A percentile compares a stretch with the other conserved stretches of the same genome.
phyloP scores from a whole-genome alignment of 805 yeast species.

The Wickerhamomyces chambardii region DNA sequence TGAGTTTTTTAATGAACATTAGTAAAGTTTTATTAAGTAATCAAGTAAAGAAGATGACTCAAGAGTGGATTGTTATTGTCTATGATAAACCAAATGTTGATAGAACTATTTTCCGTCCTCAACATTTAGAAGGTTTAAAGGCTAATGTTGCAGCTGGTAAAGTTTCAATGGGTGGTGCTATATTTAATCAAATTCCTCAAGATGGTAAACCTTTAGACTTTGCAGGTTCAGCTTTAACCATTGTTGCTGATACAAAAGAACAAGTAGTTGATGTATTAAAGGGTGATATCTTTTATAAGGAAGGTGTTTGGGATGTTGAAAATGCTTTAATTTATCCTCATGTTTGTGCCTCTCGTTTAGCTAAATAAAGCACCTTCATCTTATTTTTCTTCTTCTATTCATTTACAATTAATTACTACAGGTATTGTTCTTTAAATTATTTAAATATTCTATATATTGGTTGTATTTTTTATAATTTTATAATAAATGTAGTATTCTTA shows the following conservation, averaged over 20 bases:
- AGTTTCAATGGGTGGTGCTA: constrained; percentile 42
- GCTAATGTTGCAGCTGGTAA: constrained; percentile 29
- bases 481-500: too few relatives aligned
- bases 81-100: constrained; percentile 62
- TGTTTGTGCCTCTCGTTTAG: constrained; percentile 36
- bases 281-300: constrained; percentile 50
- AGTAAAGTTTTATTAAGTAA: background rate
- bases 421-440: too few relatives aligned
- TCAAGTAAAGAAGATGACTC: constrained; percentile 24
- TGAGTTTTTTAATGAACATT: too few relatives aligned
- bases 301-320: constrained; percentile 72
- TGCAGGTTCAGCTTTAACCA: constrained; percentile 60
- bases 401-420: too few relatives aligned
- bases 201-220: constrained; percentile 37
- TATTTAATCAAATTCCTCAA: constrained; percentile 33
- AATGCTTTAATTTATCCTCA: constrained; percentile 49
- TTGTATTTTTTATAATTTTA: too few relatives aligned
- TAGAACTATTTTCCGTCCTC: constrained; percentile 40
- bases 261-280: constrained; percentile 58
- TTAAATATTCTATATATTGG: too few relatives aligned
- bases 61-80: constrained; percentile 59
- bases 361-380: constrained; percentile 17
- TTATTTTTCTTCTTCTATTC: too few relatives aligned
- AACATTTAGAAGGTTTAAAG: constrained; percentile 43
- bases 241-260: constrained; percentile 56